Conservation (phyloP, 129 eudicot species). For the Artemisia argyi region DNA sequence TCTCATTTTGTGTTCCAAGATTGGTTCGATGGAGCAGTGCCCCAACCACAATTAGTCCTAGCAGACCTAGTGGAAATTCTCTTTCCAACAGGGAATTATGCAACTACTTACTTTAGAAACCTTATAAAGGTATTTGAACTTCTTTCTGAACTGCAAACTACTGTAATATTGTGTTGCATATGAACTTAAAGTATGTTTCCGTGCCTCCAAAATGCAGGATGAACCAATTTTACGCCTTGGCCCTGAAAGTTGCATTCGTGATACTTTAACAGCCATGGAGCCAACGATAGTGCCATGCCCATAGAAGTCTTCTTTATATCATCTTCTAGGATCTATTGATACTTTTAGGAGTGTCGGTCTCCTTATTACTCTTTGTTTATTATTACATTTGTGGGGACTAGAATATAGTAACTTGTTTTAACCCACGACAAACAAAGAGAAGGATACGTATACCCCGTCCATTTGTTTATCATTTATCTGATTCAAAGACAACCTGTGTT, state of each 20-base stretch:
- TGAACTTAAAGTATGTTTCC: neutral
- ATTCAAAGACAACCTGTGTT: slow-evolving; percentile 12
- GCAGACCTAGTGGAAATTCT: slow-evolving; percentile 80
- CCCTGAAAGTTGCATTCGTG: slow-evolving; percentile 65
- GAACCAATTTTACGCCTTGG: slow-evolving; percentile 51
- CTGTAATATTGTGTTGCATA: neutral
- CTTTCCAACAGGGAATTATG: slow-evolving; percentile 82
- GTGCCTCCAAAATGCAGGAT: slow-evolving; percentile 50
- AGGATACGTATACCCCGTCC: too few relatives aligned
- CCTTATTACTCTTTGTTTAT: slow-evolving; percentile 15
- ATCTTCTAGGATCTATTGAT: slow-evolving; percentile 3
- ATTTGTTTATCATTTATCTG: slow-evolving; percentile 4
- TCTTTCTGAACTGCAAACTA: neutral
- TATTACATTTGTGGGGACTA: slow-evolving; percentile 6
- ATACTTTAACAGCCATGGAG: slow-evolving; percentile 67
- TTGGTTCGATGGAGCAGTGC: slow-evolving; percentile 91
- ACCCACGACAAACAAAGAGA: slow-evolving; percentile 3
- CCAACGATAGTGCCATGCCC: slow-evolving; percentile 64
- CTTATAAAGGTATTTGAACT: slow-evolving; percentile 60
- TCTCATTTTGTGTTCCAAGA: slow-evolving; percentile 43
- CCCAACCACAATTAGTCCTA: slow-evolving; percentile 94
- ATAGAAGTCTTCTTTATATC: slow-evolving; percentile 30
- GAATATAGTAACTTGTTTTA: slow-evolving; percentile 9
- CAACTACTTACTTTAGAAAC: slow-evolving; percentile 80
- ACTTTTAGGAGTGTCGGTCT: neutral